A percentile compares a stretch with the other conserved stretches of the same genome.
Evolutionary conservation across 192 early-diverging fungal genomes (phyloP).

Genomic region (Geranomyces variabilis): DNA sequence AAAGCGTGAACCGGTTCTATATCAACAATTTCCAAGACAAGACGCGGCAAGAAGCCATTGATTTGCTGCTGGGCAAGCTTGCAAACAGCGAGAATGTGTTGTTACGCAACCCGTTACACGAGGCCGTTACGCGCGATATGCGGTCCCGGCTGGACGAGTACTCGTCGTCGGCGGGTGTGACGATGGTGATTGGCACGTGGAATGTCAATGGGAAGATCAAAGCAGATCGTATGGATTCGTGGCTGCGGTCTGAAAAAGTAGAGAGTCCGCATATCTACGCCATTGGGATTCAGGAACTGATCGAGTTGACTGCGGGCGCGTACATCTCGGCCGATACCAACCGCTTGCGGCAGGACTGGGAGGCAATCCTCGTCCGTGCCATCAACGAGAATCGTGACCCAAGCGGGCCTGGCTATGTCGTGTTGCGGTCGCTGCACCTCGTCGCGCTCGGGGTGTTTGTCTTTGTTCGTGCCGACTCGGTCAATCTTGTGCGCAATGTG

Average conservation of each 20-base stretch:
- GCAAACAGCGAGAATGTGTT: slow-evolving; percentile 33
- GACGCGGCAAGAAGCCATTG: slow-evolving; percentile 85
- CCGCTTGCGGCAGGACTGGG: slow-evolving; percentile 46
- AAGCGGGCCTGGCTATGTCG: slow-evolving; percentile 63
- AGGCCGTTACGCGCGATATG: slow-evolving; percentile 43
- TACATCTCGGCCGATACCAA: slow-evolving; percentile 54
- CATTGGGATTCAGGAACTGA: slow-evolving; percentile 95
- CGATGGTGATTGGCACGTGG: slow-evolving; percentile 83
- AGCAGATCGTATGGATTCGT: slow-evolving; percentile 56
- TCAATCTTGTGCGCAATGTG: slow-evolving; percentile 75
- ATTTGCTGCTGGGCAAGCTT: slow-evolving; percentile 73
- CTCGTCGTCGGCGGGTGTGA: slow-evolving; percentile 58
- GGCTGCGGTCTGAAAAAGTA: slow-evolving; percentile 59
- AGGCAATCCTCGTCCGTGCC: slow-evolving; percentile 29
- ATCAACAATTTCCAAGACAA: slow-evolving; percentile 98
- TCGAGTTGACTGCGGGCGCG: slow-evolving; percentile 79
- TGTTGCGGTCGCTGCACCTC: slow-evolving; percentile 83
- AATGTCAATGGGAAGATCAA: slow-evolving; percentile 83
- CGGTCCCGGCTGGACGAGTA: slow-evolving; percentile 35
- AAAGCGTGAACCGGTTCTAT: slow-evolving; percentile 89
- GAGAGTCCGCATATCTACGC: slow-evolving; percentile 76
- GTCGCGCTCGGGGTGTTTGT: slow-evolving; percentile 90
- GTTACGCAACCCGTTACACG: slow-evolving; percentile 44
- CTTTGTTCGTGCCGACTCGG: slow-evolving; percentile 74
- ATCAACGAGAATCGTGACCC: slow-evolving; percentile 32